These are phyloP conservation scores for Kokia cookei DNA, from an alignment of 441 rosid species.

Conservation along the genomic window DNA sequence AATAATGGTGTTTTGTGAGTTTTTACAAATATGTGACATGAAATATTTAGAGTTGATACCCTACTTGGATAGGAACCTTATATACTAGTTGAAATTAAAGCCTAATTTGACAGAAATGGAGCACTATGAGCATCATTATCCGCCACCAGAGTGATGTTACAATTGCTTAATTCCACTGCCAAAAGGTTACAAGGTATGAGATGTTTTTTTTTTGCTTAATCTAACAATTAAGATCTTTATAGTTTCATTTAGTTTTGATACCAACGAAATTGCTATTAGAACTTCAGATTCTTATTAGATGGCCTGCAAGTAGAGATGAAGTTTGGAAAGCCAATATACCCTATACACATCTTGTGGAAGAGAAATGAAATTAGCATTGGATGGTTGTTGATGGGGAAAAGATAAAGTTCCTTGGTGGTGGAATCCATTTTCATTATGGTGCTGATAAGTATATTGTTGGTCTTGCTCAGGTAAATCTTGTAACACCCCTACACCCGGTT, in stretches of 20 bases:
- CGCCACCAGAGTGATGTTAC: conserved; percentile 74
- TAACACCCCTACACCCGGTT: no score
- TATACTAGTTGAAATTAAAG: conserved; percentile 73
- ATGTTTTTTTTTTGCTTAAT: not conserved
- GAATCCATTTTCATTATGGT: conserved; percentile 91
- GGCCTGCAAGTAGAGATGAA: conserved; percentile 96
- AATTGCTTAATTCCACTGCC: conserved; percentile 94
- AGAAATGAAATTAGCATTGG: conserved; percentile 98
- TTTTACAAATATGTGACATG: conserved; percentile 63
- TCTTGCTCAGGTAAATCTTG: conserved; percentile 77
- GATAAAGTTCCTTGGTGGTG: conserved; percentile 94
- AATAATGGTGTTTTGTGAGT: conserved; percentile 1
- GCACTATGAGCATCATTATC: conserved; percentile 93
- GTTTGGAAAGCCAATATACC: conserved; percentile 96
- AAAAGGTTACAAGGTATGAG: conserved; percentile 67
- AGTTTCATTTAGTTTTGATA: conserved; percentile 25
- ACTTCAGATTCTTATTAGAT: conserved; percentile 78
- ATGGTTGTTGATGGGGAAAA: conserved; percentile 91
- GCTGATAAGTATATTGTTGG: conserved; percentile 91
- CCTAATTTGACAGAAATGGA: conserved; percentile 79
- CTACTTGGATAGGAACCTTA: conserved; percentile 79
- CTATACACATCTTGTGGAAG: conserved; percentile 86
- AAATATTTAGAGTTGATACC: conserved; percentile 84
- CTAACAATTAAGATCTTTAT: not conserved
- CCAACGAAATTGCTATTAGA: conserved; percentile 33